Evolutionary conservation across 2,329 filamentous ascomycete species (phyloP), one percentile per base, ranked within the genome.

Genomic region (Fusarium cyanostomum): DNA sequence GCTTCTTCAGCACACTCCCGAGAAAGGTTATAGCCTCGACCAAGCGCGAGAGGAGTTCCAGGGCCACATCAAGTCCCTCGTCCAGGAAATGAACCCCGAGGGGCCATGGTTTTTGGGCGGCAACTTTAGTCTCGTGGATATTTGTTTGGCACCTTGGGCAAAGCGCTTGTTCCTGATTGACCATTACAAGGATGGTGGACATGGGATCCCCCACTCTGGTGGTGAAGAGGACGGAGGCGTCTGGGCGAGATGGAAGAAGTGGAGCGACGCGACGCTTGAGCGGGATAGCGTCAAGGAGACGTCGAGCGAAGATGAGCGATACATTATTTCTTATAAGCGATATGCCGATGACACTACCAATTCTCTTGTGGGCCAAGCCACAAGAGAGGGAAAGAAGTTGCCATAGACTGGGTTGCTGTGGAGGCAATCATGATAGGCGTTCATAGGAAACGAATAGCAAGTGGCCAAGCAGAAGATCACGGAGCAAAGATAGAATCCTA

Each of bases 111-210:
- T 93, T 71, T 72, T 88, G 1, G 90, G 90, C 1, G 73, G 79
- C 1, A 77, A 82, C 34, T 83, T 92, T n/a, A 83, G 83, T 51
- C 75, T 93, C 16, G 85, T 92, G 12, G 91, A 94, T 73, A 79
- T 92, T 21, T 84, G 86, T 61, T 77, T 93, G 4, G 90, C 87
- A 33, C 91, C 91, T 0, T 94, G 90, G 90, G 87, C 88, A 0
- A 84, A 87, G 68, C 81, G 91, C 12, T 72, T 92, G 16, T 94
- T 90, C 80, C 78, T 92, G 7, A 88, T 94, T 65, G 89, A 94
- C 67, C 83, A 92, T 62, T 94, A 89, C 72, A 94, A 94, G 71
- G 71, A 77, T 0, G 84, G 83, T 0, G 84, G 85, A 0, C 64
- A 81, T 3, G 81, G 80, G 0, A 77, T 86, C 21, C 80, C 82